A percentile compares a stretch with the other conserved stretches of the same genome.
Conservation (phyloP, 2,329 filamentous ascomycete species). For the Nannizzia gypsea region DNA sequence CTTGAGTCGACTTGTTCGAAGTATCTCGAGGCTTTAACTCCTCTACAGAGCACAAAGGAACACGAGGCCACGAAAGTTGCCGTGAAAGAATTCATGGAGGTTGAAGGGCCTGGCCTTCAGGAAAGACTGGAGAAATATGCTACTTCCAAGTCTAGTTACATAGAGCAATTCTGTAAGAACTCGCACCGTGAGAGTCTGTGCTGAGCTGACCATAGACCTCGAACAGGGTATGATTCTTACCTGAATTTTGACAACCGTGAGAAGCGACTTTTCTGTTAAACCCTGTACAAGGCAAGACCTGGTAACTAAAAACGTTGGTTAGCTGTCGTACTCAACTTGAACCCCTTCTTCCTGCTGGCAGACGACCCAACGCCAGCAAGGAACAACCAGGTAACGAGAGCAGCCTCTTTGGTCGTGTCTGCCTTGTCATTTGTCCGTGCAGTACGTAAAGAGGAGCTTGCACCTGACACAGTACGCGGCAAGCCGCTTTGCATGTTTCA, state of each 20-base stretch:
- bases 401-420: slow-evolving; percentile 82
- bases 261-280: slow-evolving; percentile 13
- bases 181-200: neutral
- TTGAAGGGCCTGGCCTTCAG: slow-evolving; percentile 73
- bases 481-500: slow-evolving; percentile 95
- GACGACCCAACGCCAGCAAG: slow-evolving; percentile 93
- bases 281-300: neutral
- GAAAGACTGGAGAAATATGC: slow-evolving; percentile 86
- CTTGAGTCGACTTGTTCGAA: slow-evolving; percentile 65
- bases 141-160: slow-evolving; percentile 83
- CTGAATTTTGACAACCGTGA: slow-evolving; percentile 84
- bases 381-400: slow-evolving; percentile 91
- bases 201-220: neutral
- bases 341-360: slow-evolving; percentile 93
- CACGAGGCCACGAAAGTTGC: slow-evolving; percentile 71
- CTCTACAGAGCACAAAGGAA: slow-evolving; percentile 69
- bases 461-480: slow-evolving; percentile 73
- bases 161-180: slow-evolving; percentile 90
- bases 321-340: slow-evolving; percentile 87
- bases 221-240: slow-evolving; percentile 90
- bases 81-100: slow-evolving; percentile 67
- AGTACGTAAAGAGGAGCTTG: slow-evolving; percentile 81
- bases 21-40: slow-evolving; percentile 67
- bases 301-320: neutral
- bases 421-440: slow-evolving; percentile 85